phyloP scores from a whole-genome alignment of 148 eudicot genomes.

The Vaccinium corymbosum region DNA sequence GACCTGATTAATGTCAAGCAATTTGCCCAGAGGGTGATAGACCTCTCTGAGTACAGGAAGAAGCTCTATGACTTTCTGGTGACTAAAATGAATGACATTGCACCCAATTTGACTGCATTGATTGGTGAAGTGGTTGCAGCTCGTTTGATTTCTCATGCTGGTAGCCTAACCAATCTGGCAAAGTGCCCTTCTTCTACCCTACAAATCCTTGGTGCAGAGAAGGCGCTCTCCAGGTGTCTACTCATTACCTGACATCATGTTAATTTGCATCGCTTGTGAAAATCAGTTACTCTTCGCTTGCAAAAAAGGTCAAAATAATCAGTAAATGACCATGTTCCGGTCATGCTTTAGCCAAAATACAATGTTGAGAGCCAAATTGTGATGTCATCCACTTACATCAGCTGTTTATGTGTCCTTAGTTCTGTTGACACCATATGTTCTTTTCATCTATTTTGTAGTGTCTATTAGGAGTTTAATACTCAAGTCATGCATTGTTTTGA shows the following conservation, averaged over 20 bases:
- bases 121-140: slow-evolving; percentile 99
- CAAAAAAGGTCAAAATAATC: background rate
- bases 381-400: background rate
- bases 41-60: slow-evolving; percentile 88
- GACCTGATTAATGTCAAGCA: slow-evolving; percentile 89
- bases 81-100: slow-evolving; percentile 88
- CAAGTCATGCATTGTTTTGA: background rate
- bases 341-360: background rate
- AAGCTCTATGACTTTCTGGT: slow-evolving; percentile 81
- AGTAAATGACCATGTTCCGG: background rate
- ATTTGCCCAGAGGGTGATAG: slow-evolving; percentile 94
- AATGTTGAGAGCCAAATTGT: background rate
- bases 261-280: background rate
- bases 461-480: background rate
- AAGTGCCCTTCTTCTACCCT: slow-evolving; percentile 96
- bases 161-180: slow-evolving; percentile 94
- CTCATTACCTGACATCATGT: background rate
- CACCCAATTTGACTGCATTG: slow-evolving; percentile 89
- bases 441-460: background rate
- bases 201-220: slow-evolving; percentile 96
- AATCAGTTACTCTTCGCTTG: background rate
- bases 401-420: background rate
- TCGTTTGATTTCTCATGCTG: slow-evolving; percentile 94
- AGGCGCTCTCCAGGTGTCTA: slow-evolving; percentile 83
- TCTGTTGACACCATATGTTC: background rate